Evolutionary conservation across 768 basidiomycete species (phyloP).

Genomic region (Lanmaoa pseudosensibilis): DNA sequence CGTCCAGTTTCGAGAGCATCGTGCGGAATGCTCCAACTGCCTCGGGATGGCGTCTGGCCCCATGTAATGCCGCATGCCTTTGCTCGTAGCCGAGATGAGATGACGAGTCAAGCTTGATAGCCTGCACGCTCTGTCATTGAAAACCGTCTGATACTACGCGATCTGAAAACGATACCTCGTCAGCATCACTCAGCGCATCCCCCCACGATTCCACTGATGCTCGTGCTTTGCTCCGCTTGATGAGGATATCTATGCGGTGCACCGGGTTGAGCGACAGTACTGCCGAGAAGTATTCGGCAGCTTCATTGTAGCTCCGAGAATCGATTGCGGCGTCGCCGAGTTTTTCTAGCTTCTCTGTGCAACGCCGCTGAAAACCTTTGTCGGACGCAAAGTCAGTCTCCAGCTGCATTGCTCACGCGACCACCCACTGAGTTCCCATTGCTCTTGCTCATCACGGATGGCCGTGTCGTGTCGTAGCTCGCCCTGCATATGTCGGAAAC

Average conservation of each 20-base stretch:
- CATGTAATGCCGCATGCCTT: not conserved
- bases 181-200: not conserved
- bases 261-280: not conserved
- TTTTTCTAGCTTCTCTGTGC: not conserved
- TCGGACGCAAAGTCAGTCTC: too few species aligned
- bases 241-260: not conserved
- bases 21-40: not conserved
- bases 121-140: not conserved
- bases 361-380: too few species aligned
- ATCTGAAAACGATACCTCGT: slow-evolving; percentile 1
- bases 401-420: not conserved
- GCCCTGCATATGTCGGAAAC: too few species aligned
- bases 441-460: too few species aligned
- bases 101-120: not conserved
- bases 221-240: slow-evolving; percentile 7
- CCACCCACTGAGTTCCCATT: not conserved
- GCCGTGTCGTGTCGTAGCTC: too few species aligned
- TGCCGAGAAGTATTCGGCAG: not conserved
- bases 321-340: not conserved
- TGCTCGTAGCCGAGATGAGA: not conserved
- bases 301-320: not conserved
- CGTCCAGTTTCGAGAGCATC: not conserved
- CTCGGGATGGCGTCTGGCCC: not conserved
- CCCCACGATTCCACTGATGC: not conserved
- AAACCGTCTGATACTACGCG: too few species aligned